phyloP scores from a whole-genome alignment of 139 green algal genomes.

The Asterochloris sp. region DNA sequence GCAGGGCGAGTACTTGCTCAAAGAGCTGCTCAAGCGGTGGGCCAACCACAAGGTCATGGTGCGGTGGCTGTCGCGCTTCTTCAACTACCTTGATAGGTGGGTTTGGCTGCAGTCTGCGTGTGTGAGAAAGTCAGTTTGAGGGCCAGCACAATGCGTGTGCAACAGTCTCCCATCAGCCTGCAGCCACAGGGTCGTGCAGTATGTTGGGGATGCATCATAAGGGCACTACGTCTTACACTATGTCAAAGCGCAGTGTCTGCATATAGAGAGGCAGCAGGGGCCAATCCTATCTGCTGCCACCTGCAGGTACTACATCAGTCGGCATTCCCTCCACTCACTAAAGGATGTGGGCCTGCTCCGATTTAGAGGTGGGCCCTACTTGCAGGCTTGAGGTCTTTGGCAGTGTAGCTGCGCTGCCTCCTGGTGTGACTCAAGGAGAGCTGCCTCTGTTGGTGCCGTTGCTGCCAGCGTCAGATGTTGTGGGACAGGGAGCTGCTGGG shows the following conservation, averaged over 20 bases:
- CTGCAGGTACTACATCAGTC: constrained; percentile 92
- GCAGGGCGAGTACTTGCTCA: constrained; percentile 88
- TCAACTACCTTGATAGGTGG: constrained; percentile 98
- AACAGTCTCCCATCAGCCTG: neutral
- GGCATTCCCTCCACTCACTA: constrained; percentile 81
- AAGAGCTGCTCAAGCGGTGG: constrained; percentile 88
- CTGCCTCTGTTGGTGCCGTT: too few species aligned
- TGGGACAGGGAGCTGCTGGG: too few species aligned
- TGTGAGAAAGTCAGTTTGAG: neutral
- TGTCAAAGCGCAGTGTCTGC: neutral
- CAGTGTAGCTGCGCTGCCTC: too few species aligned
- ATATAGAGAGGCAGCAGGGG: neutral
- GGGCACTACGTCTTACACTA: neutral
- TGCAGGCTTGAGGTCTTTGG: neutral
- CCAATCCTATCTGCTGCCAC: neutral
- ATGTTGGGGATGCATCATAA: neutral
- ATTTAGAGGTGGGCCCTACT: constrained; percentile 59
- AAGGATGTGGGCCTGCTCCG: constrained; percentile 92
- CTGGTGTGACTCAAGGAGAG: too few species aligned
- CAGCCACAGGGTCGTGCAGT: neutral
- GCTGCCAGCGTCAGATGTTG: too few species aligned
- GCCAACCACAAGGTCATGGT: constrained; percentile 99
- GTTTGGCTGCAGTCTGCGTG: neutral
- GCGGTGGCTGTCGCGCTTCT: constrained; percentile 95
- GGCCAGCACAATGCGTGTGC: neutral